Evolutionary conservation across 345 rosid species (phyloP).

Genomic region (Laguncularia racemosa): DNA sequence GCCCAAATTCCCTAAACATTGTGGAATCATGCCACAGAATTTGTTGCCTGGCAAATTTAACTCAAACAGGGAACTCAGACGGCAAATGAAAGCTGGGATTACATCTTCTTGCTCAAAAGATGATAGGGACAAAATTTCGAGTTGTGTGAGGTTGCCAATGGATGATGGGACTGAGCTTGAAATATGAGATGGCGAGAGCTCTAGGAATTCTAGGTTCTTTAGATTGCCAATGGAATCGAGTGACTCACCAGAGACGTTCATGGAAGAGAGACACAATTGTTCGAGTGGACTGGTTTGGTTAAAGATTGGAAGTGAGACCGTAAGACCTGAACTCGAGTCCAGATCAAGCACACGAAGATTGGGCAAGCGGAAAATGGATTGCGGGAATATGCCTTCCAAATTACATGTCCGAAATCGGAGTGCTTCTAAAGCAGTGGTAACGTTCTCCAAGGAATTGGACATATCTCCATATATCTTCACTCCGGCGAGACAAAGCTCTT

Average conservation of each 20-base stretch:
- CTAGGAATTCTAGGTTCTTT: rapidly evolving
- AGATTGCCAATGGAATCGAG: too few species aligned
- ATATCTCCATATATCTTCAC: neutral
- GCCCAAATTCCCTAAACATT: neutral
- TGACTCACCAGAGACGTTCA: too few species aligned
- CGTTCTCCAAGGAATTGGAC: constrained; percentile 3
- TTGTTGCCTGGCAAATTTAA: neutral
- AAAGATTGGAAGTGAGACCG: too few species aligned
- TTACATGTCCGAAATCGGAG: neutral
- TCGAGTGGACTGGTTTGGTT: too few species aligned
- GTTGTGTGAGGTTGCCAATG: neutral
- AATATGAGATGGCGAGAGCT: neutral
- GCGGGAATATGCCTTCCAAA: neutral
- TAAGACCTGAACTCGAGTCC: too few species aligned
- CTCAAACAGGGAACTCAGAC: neutral
- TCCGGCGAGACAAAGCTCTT: neutral
- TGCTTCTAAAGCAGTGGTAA: constrained; percentile 4
- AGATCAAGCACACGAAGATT: too few species aligned
- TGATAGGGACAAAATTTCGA: neutral
- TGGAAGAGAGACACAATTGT: too few species aligned
- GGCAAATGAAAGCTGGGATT: constrained; percentile 1
- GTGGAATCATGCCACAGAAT: neutral
- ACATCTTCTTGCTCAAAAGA: neutral
- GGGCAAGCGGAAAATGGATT: too few species aligned
- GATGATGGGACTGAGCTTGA: neutral